A percentile compares a stretch with the other conserved stretches of the same genome.
phyloP scores from a whole-genome alignment of 2,329 filamentous ascomycete species.

The Simplicillium aogashimaense region DNA sequence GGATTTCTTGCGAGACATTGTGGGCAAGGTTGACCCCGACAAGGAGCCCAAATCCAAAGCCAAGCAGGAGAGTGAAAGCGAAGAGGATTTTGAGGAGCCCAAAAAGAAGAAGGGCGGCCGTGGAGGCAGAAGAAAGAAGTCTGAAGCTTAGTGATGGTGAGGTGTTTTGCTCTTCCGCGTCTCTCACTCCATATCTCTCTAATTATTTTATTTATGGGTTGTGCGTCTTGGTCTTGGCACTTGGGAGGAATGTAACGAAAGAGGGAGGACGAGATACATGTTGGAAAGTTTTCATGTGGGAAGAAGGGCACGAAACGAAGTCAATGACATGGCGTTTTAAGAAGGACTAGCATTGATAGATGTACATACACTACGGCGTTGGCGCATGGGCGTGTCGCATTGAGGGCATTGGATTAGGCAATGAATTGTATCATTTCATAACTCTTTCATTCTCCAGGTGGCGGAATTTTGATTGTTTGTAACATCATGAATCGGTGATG shows the following conservation, averaged over 20 bases:
- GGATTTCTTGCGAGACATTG: slow-evolving; percentile 88
- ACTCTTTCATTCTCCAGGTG: no score
- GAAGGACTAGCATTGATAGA: background rate
- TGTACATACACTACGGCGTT: background rate
- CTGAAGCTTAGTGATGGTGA: slow-evolving; percentile 7
- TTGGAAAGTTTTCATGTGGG: no score
- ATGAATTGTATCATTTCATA: no score
- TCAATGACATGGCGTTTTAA: no score
- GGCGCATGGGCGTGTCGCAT: background rate
- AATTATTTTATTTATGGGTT: no score
- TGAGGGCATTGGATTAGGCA: no score
- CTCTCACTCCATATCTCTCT: no score
- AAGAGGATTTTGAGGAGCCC: slow-evolving; percentile 35
- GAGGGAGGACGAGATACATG: no score
- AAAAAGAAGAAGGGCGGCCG: slow-evolving; percentile 32
- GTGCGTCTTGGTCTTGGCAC: no score
- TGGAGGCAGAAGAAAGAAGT: slow-evolving; percentile 41
- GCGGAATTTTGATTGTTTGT: no score
- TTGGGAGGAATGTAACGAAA: background rate
- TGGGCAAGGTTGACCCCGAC: slow-evolving; percentile 65
- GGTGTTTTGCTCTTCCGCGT: background rate
- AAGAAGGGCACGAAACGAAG: no score
- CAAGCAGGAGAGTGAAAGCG: slow-evolving; percentile 42
- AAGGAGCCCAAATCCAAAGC: slow-evolving; percentile 30
- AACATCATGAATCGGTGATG: no score